Conservation (phyloP, 352 stramenopile genomes). For the Phytophthora foliorum region DNA sequence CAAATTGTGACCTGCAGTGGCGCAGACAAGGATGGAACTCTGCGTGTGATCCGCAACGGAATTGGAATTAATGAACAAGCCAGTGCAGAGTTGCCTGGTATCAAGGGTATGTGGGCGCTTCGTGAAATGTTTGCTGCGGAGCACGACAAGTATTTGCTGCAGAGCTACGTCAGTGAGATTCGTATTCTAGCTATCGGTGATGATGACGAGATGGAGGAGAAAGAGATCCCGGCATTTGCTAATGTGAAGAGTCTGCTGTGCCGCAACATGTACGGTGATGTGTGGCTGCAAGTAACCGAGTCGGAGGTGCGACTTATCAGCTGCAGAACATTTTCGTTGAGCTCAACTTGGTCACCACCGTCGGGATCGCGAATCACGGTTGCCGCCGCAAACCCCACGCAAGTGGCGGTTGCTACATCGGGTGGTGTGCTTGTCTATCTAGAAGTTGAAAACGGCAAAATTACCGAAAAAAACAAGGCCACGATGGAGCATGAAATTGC, state of each 20-base stretch:
- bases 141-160: constrained; percentile 96
- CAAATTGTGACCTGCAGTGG: constrained; percentile 98
- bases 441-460: constrained; percentile 63
- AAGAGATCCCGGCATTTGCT: constrained; percentile 87
- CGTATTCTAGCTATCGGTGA: constrained; percentile 95
- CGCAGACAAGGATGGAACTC: constrained; percentile 94
- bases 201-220: constrained; percentile 93
- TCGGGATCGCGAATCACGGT: constrained; percentile 80
- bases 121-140: constrained; percentile 85
- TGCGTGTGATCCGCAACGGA: constrained; percentile 99
- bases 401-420: constrained; percentile 93
- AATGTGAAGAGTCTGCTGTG: constrained; percentile 95
- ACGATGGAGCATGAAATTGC: constrained; percentile 96
- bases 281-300: constrained; percentile 96
- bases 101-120: constrained; percentile 98
- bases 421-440: constrained; percentile 94
- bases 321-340: constrained; percentile 65
- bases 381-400: constrained; percentile 88
- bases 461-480: constrained; percentile 72
- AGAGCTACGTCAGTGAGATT: constrained; percentile 97
- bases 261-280: constrained; percentile 90
- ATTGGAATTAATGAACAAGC: constrained; percentile 98
- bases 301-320: constrained; percentile 91
- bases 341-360: constrained; percentile 85
- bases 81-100: constrained; percentile 95